Percentiles rank a stretch among this genome's conserved stretches.
Evolutionary conservation across 106 monocot species (phyloP).

Genomic region (Allium fistulosum): DNA sequence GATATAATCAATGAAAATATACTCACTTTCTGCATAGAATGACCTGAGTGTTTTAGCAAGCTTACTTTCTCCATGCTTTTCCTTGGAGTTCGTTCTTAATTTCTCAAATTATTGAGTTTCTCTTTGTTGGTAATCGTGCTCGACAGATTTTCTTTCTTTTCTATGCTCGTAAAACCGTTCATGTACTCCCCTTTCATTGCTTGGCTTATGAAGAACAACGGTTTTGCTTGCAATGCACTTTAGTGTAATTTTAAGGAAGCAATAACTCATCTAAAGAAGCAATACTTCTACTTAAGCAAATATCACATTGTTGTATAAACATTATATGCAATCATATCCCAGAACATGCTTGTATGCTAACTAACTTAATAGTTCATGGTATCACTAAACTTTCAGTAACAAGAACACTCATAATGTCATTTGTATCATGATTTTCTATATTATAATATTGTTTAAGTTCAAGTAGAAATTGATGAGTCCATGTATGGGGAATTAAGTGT

Average conservation of each 20-base stretch:
- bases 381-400: too few species aligned
- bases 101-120: slow-evolving; percentile 2
- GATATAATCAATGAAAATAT: not conserved
- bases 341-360: too few species aligned
- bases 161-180: slow-evolving; percentile 13
- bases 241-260: slow-evolving; percentile 14
- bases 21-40: slow-evolving; percentile 26
- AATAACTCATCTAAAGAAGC: not conserved
- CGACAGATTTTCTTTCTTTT: slow-evolving; percentile 4
- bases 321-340: too few species aligned
- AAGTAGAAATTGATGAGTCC: too few species aligned
- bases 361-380: too few species aligned
- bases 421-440: too few species aligned
- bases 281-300: too few species aligned
- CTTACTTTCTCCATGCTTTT: slow-evolving; percentile 12
- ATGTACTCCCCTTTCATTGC: slow-evolving; percentile 46
- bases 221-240: slow-evolving; percentile 30
- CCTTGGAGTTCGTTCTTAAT: slow-evolving; percentile 25
- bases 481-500: too few species aligned
- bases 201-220: slow-evolving; percentile 80
- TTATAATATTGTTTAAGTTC: too few species aligned
- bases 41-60: slow-evolving; percentile 15
- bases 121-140: slow-evolving; percentile 13
- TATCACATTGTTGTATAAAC: too few species aligned
- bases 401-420: too few species aligned